Base-by-base conservation (phyloP, 2,329 filamentous ascomycete species). In the Teratosphaeria gauchensis region DNA sequence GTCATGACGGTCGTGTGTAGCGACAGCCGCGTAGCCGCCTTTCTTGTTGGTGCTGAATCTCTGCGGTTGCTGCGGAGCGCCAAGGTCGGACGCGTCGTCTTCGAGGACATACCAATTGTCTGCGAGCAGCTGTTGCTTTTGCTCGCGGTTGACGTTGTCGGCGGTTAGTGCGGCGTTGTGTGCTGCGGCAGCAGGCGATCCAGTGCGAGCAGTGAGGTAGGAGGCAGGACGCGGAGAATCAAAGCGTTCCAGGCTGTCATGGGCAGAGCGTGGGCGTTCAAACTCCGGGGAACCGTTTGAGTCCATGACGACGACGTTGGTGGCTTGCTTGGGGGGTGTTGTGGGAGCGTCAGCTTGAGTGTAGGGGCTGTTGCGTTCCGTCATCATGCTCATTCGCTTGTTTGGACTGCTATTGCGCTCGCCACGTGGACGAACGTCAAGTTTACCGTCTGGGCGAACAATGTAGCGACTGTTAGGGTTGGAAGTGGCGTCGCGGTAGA, bases 61-160 rank as follows among this genome's bases (percentile, higher is more conserved):
- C 24, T 28, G 24, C 58, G 61, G 28, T 59, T 62, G 31, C 61
- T 62, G 12, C 9, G 65, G 64, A 21, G 62, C 61, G 16, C 62
- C 65, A 5, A 70, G 71, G 63, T 62, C 67, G 4, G 61, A 59
- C 14, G 63, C 63, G 14, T 65, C 61, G 9, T 65, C 64, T 56
- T 68, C 69, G 11, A 71, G 53, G 7, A 77, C 73, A 56, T 77
- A 77, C 78, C 78, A 80, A 57, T 79, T 79, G 63, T 78, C 76
- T 48, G 72, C 73, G 32, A 76, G 71, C 16, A 79, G 62, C 16
- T 61, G 66, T 53, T 74, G 69, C 52, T 66, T 74, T 65, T 71
- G 64, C 58, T 68, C 64, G 9, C 60, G 56, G 51, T 65, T 58
- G 65, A 57, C 62, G 3, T 59, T 42, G 24, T 60, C 59, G 31